These are phyloP conservation scores for Suillus clintonianus DNA, from an alignment of 768 basidiomycete genomes.

Conservation along the genomic window DNA sequence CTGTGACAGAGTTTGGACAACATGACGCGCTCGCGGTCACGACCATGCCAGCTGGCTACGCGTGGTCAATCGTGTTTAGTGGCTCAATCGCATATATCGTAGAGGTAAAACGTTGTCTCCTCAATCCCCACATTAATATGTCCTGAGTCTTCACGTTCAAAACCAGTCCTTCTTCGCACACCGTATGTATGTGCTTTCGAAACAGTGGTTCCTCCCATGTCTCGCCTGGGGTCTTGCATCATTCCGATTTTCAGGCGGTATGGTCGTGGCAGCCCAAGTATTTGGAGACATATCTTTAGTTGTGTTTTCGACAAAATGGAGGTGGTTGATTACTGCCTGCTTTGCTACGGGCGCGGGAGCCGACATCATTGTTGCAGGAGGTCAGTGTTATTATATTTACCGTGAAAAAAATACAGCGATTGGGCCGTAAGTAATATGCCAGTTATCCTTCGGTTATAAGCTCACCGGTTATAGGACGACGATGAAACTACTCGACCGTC, in stretches of 20 bases:
- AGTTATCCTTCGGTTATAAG: neutral
- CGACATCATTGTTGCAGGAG: conserved; percentile 18
- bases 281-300: conserved; percentile 13
- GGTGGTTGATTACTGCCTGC: conserved; percentile 22
- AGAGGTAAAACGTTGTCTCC: conserved; percentile 11
- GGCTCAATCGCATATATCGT: conserved; percentile 25
- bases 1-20: conserved; percentile 23
- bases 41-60: conserved; percentile 15
- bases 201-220: conserved; percentile 10
- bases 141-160: neutral
- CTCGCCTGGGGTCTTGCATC: conserved; percentile 15
- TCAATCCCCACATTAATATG: neutral
- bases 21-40: conserved; percentile 13
- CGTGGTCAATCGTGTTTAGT: conserved; percentile 22
- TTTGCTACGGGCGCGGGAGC: conserved; percentile 18
- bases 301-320: neutral
- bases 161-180: conserved; percentile 23
- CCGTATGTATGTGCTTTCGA: conserved; percentile 21
- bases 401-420: neutral
- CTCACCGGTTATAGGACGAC: neutral
- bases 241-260: conserved; percentile 17
- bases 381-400: conserved; percentile 21
- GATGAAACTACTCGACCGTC: neutral
- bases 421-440: neutral
- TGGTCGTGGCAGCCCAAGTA: conserved; percentile 6